phyloP scores from a whole-genome alignment of 2,329 filamentous ascomycete genomes.

The Colletotrichum ledebouriae region DNA sequence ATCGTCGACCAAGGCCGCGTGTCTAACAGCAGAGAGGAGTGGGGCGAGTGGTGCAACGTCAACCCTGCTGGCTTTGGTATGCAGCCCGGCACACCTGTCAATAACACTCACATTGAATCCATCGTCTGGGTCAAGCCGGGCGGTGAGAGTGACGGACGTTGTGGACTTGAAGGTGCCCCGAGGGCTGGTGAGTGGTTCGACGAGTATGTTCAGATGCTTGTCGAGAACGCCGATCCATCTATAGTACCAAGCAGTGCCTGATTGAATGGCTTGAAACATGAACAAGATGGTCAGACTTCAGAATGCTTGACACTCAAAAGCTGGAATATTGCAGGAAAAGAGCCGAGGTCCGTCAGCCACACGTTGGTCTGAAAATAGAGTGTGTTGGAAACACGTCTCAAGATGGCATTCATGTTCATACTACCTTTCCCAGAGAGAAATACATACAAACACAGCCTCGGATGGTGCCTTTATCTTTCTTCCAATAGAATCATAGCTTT shows the following conservation, averaged over 20 bases:
- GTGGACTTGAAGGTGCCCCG: constrained; percentile 54
- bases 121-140: constrained; percentile 62
- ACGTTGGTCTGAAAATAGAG: too few species aligned
- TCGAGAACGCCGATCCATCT: constrained; percentile 53
- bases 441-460: too few species aligned
- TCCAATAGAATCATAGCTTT: too few species aligned
- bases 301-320: too few species aligned
- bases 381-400: too few species aligned
- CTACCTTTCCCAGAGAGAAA: too few species aligned
- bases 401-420: too few species aligned
- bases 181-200: constrained; percentile 58
- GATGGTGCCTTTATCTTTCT: too few species aligned
- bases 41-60: constrained; percentile 62
- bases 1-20: constrained; percentile 61
- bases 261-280: not conserved
- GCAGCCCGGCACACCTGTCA: constrained; percentile 51
- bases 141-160: constrained; percentile 59
- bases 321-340: too few species aligned
- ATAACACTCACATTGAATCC: constrained; percentile 55
- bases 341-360: too few species aligned
- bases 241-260: constrained; percentile 15
- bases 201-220: constrained; percentile 56
- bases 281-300: too few species aligned
- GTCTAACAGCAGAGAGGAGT: constrained; percentile 53
- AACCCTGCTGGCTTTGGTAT: constrained; percentile 56